Conservation (phyloP, 768 basidiomycete species). For the Auricularia auricula-judae region DNA sequence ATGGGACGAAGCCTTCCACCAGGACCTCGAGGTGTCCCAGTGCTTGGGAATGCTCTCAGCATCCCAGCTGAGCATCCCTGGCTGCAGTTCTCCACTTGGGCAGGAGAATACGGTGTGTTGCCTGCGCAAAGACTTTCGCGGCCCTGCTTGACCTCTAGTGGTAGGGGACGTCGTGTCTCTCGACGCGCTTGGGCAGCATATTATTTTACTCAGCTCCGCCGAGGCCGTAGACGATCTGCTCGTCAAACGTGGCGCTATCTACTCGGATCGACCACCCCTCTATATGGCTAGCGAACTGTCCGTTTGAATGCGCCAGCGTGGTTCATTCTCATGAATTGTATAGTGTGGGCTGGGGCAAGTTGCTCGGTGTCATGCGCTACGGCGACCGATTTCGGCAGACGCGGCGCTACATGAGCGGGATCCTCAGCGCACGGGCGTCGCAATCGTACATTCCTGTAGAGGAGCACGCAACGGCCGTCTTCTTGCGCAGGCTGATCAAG, state of each 20-base stretch:
- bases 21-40: slow-evolving; percentile 33
- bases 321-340: neutral
- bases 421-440: neutral
- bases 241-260: neutral
- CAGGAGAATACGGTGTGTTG: slow-evolving; percentile 29
- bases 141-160: too few relatives aligned
- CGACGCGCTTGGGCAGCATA: neutral
- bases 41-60: slow-evolving; percentile 35
- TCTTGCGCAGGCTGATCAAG: neutral
- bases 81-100: slow-evolving; percentile 38
- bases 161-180: neutral
- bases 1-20: slow-evolving; percentile 23
- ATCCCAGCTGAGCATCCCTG: slow-evolving; percentile 35
- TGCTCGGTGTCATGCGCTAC: neutral
- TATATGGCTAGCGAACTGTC: neutral
- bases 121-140: too few relatives aligned
- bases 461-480: neutral
- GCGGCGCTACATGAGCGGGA: neutral
- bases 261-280: neutral
- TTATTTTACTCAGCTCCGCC: neutral
- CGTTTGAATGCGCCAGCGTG: neutral
- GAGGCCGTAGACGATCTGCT: neutral
- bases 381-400: neutral
- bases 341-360: neutral
- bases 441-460: neutral